phyloP scores from a whole-genome alignment of 2,329 filamentous ascomycete genomes.

The Colletotrichum plurivorum region DNA sequence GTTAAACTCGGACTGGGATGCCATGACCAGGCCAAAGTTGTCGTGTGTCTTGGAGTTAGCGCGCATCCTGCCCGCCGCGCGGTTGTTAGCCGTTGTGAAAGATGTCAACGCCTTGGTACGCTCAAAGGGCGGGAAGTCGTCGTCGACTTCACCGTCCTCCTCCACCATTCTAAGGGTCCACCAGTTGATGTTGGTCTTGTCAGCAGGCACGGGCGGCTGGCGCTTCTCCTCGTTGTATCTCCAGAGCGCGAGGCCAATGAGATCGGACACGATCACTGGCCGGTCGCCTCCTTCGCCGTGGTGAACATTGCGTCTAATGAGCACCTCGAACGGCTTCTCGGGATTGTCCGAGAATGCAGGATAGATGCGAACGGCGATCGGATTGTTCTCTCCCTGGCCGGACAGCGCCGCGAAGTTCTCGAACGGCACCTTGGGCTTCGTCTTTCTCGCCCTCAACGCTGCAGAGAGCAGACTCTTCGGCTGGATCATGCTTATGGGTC shows the following conservation, averaged over 20 bases:
- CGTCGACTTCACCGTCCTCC: conserved; percentile 86
- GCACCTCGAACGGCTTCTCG: conserved; percentile 77
- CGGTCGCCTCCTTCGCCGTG: conserved; percentile 74
- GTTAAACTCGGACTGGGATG: conserved; percentile 75
- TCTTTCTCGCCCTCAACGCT: conserved; percentile 79
- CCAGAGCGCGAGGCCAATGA: conserved; percentile 86
- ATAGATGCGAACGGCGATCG: conserved; percentile 83
- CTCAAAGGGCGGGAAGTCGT: conserved; percentile 85
- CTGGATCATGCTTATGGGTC: conserved; percentile 76
- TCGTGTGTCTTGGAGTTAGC: conserved; percentile 84
- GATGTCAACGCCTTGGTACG: conserved; percentile 81
- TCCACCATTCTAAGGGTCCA: conserved; percentile 89
- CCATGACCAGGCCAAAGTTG: conserved; percentile 85
- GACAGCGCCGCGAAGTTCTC: conserved; percentile 83
- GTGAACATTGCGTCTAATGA: conserved; percentile 78
- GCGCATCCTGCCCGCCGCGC: conserved; percentile 69
- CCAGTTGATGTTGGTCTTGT: conserved; percentile 83
- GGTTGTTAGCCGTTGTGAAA: conserved; percentile 86
- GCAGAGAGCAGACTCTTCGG: conserved; percentile 80
- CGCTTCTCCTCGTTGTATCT: conserved; percentile 83
- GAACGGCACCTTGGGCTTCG: conserved; percentile 78
- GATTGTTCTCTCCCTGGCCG: conserved; percentile 83
- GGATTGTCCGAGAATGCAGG: conserved; percentile 78
- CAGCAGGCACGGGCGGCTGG: conserved; percentile 74
- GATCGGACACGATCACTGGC: conserved; percentile 80